Conservation (phyloP, 352 stramenopile species). For the Phytophthora rubi region DNA sequence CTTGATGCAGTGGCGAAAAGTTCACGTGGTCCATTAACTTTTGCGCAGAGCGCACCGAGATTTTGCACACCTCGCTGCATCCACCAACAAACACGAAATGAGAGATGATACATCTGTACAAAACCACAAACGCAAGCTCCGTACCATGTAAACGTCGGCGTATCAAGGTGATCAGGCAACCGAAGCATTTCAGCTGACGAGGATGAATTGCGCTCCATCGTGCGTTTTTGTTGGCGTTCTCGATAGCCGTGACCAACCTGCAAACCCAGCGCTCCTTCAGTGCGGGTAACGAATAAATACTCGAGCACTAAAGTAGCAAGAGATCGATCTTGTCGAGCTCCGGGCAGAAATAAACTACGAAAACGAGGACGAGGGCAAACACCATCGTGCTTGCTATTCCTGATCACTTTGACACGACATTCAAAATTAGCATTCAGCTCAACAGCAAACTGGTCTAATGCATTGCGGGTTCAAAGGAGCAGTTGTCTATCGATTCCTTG, state of each 20-base stretch:
- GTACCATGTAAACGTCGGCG: constrained; percentile 78
- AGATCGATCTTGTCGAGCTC: constrained; percentile 6
- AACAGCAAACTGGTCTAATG: constrained; percentile 16
- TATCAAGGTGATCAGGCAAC: constrained; percentile 41
- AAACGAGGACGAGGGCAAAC: constrained; percentile 11
- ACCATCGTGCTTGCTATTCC: constrained; percentile 28
- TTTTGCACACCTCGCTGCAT: constrained; percentile 87
- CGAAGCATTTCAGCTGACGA: constrained; percentile 30
- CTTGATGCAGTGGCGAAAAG: constrained; percentile 88
- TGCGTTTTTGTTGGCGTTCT: constrained; percentile 1
- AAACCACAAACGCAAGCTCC: constrained; percentile 2
- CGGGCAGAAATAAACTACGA: constrained; percentile 36
- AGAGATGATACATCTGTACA: constrained; percentile 1
- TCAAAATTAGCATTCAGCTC: constrained; percentile 25
- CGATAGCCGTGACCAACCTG: not conserved
- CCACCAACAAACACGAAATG: constrained; percentile 1
- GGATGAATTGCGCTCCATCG: constrained; percentile 16
- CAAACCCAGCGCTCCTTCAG: not conserved
- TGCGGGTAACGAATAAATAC: not conserved
- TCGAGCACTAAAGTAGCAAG: not conserved
- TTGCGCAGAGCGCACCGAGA: constrained; percentile 85
- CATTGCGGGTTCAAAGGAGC: constrained; percentile 15
- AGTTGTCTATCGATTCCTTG: constrained; percentile 21
- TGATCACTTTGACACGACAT: constrained; percentile 7
- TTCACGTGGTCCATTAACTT: constrained; percentile 90